Base-by-base conservation (phyloP, 768 basidiomycete species). In the Paxillus ammoniavirescens region DNA sequence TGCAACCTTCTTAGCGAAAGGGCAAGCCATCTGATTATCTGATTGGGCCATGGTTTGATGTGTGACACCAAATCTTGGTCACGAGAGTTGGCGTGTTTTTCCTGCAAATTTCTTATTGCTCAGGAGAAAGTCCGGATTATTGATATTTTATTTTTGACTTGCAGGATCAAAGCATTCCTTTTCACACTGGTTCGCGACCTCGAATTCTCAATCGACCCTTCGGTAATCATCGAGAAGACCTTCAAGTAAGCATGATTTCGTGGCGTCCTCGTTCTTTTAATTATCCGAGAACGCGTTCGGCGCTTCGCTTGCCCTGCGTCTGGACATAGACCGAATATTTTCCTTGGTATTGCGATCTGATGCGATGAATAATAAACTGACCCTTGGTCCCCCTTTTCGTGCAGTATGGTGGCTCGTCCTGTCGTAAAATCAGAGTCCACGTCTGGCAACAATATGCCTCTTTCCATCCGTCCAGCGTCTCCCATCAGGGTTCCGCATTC, bases 81-180 rank as follows among this genome's bases (percentile, higher is more conserved):
- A 26, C 47, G 42, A 35, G 48, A 35, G 9, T 26, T 13, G 26
- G 33, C 48, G 47, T 47, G 30, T 54, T 51, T 48, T 35, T 23
- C 36, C 38, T 51, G 33, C 44, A 33, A 28, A 13, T 42, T 37
- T 40, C 9, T 30, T 45, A 23, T 47, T 15, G 17, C 30, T 54
- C 38, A 42, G 13, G 9, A 42, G 31, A 37, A 43, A n/a, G 2
- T 40, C 10, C 15, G 14, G 12, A 42, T 13, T 54, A 23, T 51
- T 64, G 59, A 60, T 61, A 57, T 61, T 58, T 65, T 26, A 26
- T 26, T 58, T 65, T 63, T 44, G 60, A 47, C 36, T 61, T 57
- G 26, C 62, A 84, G 82, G 73, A 83, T 86, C 67, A 85, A 85
- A 66, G 74, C 80, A 36, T 83, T 85, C 61, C 70, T 85, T 56